Base-by-base conservation (phyloP, 805 yeast species). In the Kuraishia floccosa region DNA sequence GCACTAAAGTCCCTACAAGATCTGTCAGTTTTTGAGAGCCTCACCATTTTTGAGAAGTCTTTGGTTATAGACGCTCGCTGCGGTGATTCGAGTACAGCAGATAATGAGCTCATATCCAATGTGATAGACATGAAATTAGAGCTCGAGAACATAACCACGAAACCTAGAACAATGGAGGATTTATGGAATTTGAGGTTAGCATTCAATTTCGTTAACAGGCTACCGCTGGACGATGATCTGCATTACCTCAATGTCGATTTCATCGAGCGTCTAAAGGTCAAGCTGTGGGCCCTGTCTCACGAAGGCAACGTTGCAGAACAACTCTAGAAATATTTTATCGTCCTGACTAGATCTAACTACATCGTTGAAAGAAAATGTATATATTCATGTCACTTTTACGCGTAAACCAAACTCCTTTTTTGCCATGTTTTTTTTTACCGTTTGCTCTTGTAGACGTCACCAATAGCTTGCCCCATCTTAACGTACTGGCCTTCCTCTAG, bases 381-480 rank as follows among this genome's bases (percentile, higher is more conserved):
- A n/a, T n/a, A 8, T 24, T 15, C 8, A 9, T 21, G 11, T 21
- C 9, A 11, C 23, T 9, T 21, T 21, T 21, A 21, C 9, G 9
- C 11, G 10, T 21, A 21, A 9, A 21, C 9, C 23, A 11, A 21
- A 21, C 11, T 24, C 15, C 7, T 24, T 6, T n/a, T 24, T 24
- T 6, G n/a, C n/a, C n/a, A n/a, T 24, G 8, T 24, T 6, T 24
- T 9, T 24, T 24, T 24, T 24, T 8, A 13, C n/a, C n/a, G 6
- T 24, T 13, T 24, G 15, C 15, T 25, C 18, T 10, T 20, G 21
- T 28, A 18, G n/a, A 37, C 30, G 16, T 33, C 55, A 16, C 96
- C 95, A 27, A 87, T 58, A 8, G 69, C 46, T 57, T 89, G 79
- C 9, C 98, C 98, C 74, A 89, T 74, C 49, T 76, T 74, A 28